Evolutionary conservation across 192 early-diverging fungal species (phyloP).

Genomic region (Phlyctochytrium bullatum): DNA sequence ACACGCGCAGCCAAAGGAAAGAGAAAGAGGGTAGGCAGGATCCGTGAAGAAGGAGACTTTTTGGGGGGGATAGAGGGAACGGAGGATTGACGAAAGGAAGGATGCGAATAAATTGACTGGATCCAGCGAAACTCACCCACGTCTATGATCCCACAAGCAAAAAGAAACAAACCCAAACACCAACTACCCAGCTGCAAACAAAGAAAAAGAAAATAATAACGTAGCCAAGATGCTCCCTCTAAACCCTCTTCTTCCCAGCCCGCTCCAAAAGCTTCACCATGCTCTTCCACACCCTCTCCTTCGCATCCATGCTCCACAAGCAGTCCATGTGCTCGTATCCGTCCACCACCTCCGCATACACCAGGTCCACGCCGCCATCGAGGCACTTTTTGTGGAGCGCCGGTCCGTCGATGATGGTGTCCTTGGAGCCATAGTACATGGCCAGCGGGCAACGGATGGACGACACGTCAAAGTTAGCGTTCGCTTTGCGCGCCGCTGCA

Average conservation of each 20-base stretch:
- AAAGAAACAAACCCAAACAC: too few species aligned
- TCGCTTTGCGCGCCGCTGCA: background rate
- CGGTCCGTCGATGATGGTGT: conserved; percentile 46
- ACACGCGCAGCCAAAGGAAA: too few species aligned
- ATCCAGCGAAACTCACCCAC: too few species aligned
- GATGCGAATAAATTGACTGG: too few species aligned
- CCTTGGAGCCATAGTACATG: conserved; percentile 44
- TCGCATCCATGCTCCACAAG: conserved; percentile 21
- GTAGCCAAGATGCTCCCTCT: too few species aligned
- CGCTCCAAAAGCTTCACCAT: conserved; percentile 18
- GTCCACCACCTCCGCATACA: conserved; percentile 3
- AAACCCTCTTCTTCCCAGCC: conserved; percentile 1
- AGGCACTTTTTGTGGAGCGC: conserved; percentile 22
- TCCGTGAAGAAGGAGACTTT: too few species aligned
- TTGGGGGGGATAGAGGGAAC: too few species aligned
- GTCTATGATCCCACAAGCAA: too few species aligned
- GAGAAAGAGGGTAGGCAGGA: too few species aligned
- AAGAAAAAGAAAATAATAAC: too few species aligned
- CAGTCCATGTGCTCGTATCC: conserved; percentile 29
- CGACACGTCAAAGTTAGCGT: conserved; percentile 5
- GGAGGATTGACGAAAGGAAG: too few species aligned
- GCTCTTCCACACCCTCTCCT: conserved; percentile 27
- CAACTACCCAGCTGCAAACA: too few species aligned
- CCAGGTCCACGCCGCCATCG: background rate
- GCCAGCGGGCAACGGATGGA: conserved; percentile 37